These are phyloP conservation scores for Grosmannia clavigera DNA, from an alignment of 2,329 filamentous ascomycete species.

Conservation along the genomic window DNA sequence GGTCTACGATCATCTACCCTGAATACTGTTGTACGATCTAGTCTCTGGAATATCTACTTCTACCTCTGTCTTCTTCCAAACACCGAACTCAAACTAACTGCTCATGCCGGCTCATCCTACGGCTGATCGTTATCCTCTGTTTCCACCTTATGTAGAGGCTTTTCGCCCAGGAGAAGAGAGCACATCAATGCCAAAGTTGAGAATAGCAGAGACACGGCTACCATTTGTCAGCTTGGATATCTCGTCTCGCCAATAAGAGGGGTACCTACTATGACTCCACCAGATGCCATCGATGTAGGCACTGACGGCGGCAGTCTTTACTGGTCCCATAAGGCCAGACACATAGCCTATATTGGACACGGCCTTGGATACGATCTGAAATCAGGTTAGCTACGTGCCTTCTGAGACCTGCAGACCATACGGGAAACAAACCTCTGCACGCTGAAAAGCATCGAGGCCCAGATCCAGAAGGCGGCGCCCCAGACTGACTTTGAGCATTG, in stretches of 20 bases:
- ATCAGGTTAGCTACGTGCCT: not conserved
- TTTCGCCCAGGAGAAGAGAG: conserved; percentile 9
- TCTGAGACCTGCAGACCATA: not conserved
- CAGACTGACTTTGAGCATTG: conserved; percentile 14
- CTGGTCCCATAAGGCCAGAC: conserved; percentile 1
- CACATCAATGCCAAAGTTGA: conserved; percentile 5
- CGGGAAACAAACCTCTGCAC: conserved; percentile 13
- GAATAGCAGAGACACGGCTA: conserved; percentile 12
- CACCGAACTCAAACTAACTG: not conserved
- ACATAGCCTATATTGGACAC: conserved; percentile 12
- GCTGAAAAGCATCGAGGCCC: conserved; percentile 11
- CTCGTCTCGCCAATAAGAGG: not conserved
- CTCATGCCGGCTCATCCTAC: not conserved
- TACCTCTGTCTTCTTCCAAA: no score
- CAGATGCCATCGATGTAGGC: conserved; percentile 12
- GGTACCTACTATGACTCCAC: conserved; percentile 12
- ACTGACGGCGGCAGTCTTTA: conserved; percentile 9
- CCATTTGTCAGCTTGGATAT: not conserved
- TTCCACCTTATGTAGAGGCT: conserved; percentile 6
- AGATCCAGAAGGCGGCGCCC: conserved; percentile 13
- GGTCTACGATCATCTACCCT: no score
- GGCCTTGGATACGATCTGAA: conserved; percentile 7
- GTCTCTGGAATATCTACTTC: no score
- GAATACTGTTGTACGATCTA: no score
- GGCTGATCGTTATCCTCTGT: not conserved